Conservation (phyloP, 345 rosid genomes). For the Sonneratia caseolaris region DNA sequence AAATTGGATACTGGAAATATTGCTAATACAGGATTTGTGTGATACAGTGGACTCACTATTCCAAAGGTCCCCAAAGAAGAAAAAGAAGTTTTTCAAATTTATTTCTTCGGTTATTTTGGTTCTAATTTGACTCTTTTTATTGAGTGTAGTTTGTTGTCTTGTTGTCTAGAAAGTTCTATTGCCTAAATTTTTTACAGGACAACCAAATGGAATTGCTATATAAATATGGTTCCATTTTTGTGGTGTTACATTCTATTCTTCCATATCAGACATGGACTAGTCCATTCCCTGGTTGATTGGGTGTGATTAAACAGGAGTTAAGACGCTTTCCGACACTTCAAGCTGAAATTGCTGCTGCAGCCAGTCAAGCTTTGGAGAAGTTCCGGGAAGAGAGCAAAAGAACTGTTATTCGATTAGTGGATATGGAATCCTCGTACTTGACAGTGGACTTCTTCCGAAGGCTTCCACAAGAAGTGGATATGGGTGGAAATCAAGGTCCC, state of each 20-base stretch:
- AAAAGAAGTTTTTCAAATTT: neutral
- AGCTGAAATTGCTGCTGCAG: conserved; percentile 67
- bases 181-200: neutral
- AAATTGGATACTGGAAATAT: too few relatives aligned
- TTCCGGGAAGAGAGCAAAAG: conserved; percentile 74
- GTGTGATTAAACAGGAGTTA: conserved; percentile 41
- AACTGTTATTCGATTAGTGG: conserved; percentile 50
- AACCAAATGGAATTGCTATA: neutral
- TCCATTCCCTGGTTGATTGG: neutral
- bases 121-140: neutral
- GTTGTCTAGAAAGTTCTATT: neutral
- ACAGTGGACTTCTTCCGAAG: conserved; percentile 75
- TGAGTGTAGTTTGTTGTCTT: neutral
- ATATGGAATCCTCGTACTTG: conserved; percentile 74
- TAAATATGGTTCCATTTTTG: neutral
- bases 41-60: too few relatives aligned
- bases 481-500: conserved; percentile 18
- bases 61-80: neutral
- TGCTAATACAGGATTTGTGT: too few relatives aligned
- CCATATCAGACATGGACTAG: neutral
- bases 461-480: conserved; percentile 67
- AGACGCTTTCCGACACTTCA: conserved; percentile 67
- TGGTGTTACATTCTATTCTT: neutral
- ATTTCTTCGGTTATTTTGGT: neutral
- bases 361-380: conserved; percentile 49